phyloP scores from a whole-genome alignment of 108 stramenopile species.

The Skeletonema tropicum region DNA sequence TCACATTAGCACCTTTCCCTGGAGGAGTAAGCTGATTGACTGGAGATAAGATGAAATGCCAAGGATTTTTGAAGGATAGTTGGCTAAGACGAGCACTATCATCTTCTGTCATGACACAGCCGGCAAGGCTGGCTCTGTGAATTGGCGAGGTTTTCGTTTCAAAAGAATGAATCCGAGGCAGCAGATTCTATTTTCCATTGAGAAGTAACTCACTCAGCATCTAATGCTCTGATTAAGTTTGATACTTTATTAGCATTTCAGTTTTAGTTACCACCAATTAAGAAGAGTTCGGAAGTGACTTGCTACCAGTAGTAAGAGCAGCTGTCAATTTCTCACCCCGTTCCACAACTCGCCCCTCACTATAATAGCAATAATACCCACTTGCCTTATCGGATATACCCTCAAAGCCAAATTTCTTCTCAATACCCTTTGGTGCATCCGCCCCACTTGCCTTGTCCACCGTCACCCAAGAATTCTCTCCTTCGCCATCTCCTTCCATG shows the following conservation, averaged over 20 bases:
- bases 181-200: too few species aligned
- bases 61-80: too few species aligned
- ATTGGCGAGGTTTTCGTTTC: too few species aligned
- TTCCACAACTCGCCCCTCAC: conserved; percentile 60
- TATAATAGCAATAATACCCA: conserved; percentile 77
- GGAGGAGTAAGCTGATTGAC: conserved; percentile 37
- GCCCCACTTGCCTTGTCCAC: conserved; percentile 61
- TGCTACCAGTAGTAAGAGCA: background rate
- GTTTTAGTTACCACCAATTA: too few species aligned
- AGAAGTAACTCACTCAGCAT: too few species aligned
- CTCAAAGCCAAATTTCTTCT: conserved; percentile 86
- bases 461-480: conserved; percentile 47
- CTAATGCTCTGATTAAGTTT: too few species aligned
- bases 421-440: conserved; percentile 57
- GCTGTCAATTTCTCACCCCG: conserved; percentile 12
- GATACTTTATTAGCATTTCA: too few species aligned
- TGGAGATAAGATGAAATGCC: background rate
- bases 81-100: too few species aligned
- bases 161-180: too few species aligned
- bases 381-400: conserved; percentile 67
- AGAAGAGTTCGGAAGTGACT: background rate
- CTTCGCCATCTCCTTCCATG: conserved; percentile 20
- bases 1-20: conserved; percentile 73
- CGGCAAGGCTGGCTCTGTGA: too few species aligned
- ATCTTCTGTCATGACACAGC: too few species aligned